A percentile compares a stretch with the other conserved stretches of the same genome.
phyloP scores from a whole-genome alignment of 352 stramenopile species.

The Phytopythium delawarense region DNA sequence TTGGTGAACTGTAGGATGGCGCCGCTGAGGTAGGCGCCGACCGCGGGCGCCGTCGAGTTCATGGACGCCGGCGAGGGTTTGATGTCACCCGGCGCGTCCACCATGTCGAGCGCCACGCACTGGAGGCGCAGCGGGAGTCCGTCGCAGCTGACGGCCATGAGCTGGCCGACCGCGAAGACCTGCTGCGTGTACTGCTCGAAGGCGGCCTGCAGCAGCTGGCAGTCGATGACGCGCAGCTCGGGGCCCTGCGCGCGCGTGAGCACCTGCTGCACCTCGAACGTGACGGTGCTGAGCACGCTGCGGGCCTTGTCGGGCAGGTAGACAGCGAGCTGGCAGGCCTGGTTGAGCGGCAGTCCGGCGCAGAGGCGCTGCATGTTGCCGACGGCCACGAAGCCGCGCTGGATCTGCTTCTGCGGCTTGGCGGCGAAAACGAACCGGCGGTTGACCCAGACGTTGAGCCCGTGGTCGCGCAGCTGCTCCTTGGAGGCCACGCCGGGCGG shows the following conservation, averaged over 20 bases:
- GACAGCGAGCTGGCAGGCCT: constrained; percentile 55
- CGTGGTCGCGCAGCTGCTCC: constrained; percentile 65
- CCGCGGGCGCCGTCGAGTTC: constrained; percentile 29
- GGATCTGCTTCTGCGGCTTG: constrained; percentile 68
- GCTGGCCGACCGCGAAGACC: constrained; percentile 67
- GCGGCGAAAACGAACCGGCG: constrained; percentile 78
- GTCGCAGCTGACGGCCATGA: constrained; percentile 62
- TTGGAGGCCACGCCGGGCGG: constrained; percentile 58
- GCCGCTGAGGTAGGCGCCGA: constrained; percentile 57
- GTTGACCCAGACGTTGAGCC: constrained; percentile 81
- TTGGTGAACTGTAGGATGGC: constrained; percentile 80
- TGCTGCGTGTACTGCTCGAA: constrained; percentile 81
- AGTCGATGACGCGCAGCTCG: constrained; percentile 67
- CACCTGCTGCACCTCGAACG: constrained; percentile 78
- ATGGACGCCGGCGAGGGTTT: constrained; percentile 15
- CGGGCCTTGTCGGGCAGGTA: constrained; percentile 47
- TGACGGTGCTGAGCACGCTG: constrained; percentile 59
- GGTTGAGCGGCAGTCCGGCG: constrained; percentile 56
- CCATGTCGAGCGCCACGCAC: constrained; percentile 47
- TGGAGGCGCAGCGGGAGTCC: constrained; percentile 64
- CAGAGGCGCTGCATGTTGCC: constrained; percentile 81
- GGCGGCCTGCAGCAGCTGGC: constrained; percentile 50
- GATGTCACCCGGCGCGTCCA: constrained; percentile 34
- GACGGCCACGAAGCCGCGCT: constrained; percentile 53
- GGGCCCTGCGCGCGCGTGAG: constrained; percentile 64